phyloP scores from a whole-genome alignment of 305 asterid species.

The Solanum hybrid region DNA sequence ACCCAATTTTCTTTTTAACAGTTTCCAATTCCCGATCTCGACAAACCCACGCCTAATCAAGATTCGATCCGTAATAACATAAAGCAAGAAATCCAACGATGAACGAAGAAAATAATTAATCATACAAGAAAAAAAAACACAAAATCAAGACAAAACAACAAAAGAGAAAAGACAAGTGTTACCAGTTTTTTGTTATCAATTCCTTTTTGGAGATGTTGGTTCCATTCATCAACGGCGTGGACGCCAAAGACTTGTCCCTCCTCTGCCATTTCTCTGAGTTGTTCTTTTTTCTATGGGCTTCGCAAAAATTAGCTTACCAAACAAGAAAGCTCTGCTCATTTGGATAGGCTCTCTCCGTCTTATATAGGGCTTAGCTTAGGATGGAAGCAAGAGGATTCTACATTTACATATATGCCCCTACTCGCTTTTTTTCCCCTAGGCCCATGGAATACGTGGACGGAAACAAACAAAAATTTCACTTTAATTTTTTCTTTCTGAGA shows the following conservation, averaged over 20 bases:
- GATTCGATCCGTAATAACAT: neutral
- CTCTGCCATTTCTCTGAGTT: slow-evolving; percentile 38
- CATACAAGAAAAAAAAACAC: neutral
- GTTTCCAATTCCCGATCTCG: neutral
- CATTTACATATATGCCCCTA: neutral
- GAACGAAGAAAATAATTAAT: neutral
- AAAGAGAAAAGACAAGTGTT: neutral
- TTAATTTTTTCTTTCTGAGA: neutral
- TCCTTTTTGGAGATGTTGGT: slow-evolving; percentile 58
- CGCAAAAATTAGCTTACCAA: neutral
- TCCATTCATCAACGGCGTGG: slow-evolving; percentile 66
- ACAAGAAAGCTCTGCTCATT: neutral
- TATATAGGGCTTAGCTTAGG: neutral
- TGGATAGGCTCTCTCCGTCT: neutral
- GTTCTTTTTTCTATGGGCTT: neutral
- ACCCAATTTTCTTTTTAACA: neutral
- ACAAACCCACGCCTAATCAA: neutral
- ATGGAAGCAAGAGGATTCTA: neutral
- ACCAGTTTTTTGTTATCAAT: slow-evolving; percentile 55
- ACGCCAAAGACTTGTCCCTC: slow-evolving; percentile 78
- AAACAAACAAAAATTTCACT: neutral
- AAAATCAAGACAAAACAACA: neutral
- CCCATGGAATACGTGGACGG: neutral
- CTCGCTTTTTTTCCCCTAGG: neutral
- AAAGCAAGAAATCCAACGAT: neutral